A percentile compares a stretch with the other conserved stretches of the same genome.
phyloP scores from a whole-genome alignment of 345 rosid species.

The Psidium friedrichsthalianum region DNA sequence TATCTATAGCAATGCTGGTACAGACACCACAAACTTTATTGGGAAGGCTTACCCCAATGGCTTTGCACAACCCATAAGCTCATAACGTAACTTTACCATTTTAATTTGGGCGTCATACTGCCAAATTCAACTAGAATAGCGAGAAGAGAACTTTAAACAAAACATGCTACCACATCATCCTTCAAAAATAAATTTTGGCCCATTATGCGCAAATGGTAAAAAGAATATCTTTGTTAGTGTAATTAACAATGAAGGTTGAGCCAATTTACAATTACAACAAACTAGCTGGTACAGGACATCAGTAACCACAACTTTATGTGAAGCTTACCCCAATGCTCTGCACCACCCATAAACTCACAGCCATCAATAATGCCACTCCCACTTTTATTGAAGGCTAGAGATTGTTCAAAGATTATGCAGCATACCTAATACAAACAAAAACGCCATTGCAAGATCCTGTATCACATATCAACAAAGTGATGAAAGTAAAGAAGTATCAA shows the following conservation, averaged over 20 bases:
- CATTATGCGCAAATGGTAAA: neutral
- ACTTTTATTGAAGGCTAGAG: slow-evolving; percentile 91
- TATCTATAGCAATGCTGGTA: neutral
- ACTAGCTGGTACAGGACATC: neutral
- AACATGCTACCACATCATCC: neutral
- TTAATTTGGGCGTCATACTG: neutral
- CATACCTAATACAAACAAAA: slow-evolving; percentile 82
- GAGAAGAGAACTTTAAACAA: neutral
- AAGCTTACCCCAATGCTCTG: slow-evolving; percentile 78
- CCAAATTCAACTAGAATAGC: neutral
- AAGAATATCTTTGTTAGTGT: neutral
- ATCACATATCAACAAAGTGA: slow-evolving; percentile 3
- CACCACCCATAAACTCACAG: slow-evolving; percentile 89
- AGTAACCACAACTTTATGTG: neutral
- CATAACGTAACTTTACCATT: neutral
- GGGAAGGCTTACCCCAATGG: slow-evolving; percentile 63
- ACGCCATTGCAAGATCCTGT: slow-evolving; percentile 95
- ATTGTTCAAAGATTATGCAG: slow-evolving; percentile 92
- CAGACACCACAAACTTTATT: neutral
- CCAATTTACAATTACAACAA: neutral
- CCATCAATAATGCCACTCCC: slow-evolving; percentile 95
- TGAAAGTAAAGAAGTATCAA: neutral
- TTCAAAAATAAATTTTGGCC: neutral
- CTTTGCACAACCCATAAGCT: no score
- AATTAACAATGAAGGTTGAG: neutral